phyloP scores from a whole-genome alignment of 2,329 filamentous ascomycete species.

The Fusarium tjaetaba region DNA sequence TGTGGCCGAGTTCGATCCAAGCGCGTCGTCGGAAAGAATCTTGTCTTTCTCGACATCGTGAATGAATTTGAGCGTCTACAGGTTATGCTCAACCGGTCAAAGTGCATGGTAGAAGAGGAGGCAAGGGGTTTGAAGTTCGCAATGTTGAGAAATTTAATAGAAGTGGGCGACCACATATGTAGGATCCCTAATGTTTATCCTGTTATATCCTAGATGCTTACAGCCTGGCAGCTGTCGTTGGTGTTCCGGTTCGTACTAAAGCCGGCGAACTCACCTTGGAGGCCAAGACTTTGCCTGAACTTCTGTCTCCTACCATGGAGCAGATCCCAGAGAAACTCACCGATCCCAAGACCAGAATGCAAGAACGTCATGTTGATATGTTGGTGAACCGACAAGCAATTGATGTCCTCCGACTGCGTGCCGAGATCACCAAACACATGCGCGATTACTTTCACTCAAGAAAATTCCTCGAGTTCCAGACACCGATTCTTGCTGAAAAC shows the following conservation, averaged over 20 bases:
- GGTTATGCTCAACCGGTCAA: constrained; percentile 75
- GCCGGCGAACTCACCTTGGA: constrained; percentile 81
- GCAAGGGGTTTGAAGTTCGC: constrained; percentile 60
- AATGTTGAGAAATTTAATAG: constrained; percentile 71
- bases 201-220: constrained; percentile 36
- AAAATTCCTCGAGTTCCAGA: constrained; percentile 87
- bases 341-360: constrained; percentile 76
- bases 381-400: constrained; percentile 76
- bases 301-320: constrained; percentile 82
- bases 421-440: constrained; percentile 77
- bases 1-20: constrained; percentile 77
- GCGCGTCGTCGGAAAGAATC: constrained; percentile 77
- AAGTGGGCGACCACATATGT: constrained; percentile 87
- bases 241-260: constrained; percentile 73
- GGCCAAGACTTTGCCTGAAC: constrained; percentile 72
- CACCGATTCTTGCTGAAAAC: constrained; percentile 83
- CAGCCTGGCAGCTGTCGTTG: constrained; percentile 69
- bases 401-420: constrained; percentile 78
- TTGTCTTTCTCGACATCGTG: constrained; percentile 85
- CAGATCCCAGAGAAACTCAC: constrained; percentile 77
- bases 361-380: constrained; percentile 86
- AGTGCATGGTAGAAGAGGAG: constrained; percentile 50
- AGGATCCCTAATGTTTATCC: constrained; percentile 53
- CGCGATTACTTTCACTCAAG: constrained; percentile 76
- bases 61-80: constrained; percentile 80